Evolutionary conservation across 2,329 filamentous ascomycete species (phyloP).

Genomic region (Fusarium luffae): DNA sequence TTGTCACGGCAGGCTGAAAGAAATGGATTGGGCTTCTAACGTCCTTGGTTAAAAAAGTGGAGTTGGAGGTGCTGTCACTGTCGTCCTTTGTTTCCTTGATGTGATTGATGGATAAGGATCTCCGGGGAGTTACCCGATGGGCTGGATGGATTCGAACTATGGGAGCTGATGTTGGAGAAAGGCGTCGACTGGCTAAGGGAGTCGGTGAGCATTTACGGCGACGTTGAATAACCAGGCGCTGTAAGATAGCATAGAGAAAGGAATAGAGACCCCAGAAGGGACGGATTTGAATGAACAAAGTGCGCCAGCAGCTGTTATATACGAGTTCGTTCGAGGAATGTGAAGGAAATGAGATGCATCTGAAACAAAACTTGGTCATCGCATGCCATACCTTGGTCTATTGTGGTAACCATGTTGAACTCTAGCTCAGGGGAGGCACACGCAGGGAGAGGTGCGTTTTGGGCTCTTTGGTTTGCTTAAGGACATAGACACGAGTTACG

Average conservation of each 20-base stretch:
- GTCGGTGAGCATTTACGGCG: slow-evolving; percentile 32
- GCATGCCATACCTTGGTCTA: background rate
- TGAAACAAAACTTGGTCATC: slow-evolving; percentile 18
- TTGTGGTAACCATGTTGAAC: slow-evolving; percentile 7
- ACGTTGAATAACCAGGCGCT: slow-evolving; percentile 22
- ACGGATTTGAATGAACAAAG: slow-evolving; percentile 31
- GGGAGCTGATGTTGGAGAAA: background rate
- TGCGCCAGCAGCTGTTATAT: slow-evolving; percentile 21
- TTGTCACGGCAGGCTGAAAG: slow-evolving; percentile 42
- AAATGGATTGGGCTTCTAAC: slow-evolving; percentile 40
- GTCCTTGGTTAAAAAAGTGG: slow-evolving; percentile 42
- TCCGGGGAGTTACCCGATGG: slow-evolving; percentile 11
- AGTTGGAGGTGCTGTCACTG: slow-evolving; percentile 42
- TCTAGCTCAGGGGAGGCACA: background rate
- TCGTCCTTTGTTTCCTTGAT: slow-evolving; percentile 42
- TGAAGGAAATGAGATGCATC: slow-evolving; percentile 24
- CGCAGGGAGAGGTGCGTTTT: slow-evolving; percentile 19
- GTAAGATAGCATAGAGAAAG: slow-evolving; percentile 36
- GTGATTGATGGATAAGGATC: slow-evolving; percentile 39
- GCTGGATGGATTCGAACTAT: slow-evolving; percentile 12
- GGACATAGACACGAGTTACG: slow-evolving; percentile 6
- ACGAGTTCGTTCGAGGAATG: slow-evolving; percentile 23
- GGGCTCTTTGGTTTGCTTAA: slow-evolving; percentile 4
- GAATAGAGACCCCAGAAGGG: slow-evolving; percentile 31
- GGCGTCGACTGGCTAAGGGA: slow-evolving; percentile 11